Evolutionary conservation across 148 eudicot genomes (phyloP), one percentile per base, ranked within the genome.

Genomic region (Rhododendron kiyosumense): DNA sequence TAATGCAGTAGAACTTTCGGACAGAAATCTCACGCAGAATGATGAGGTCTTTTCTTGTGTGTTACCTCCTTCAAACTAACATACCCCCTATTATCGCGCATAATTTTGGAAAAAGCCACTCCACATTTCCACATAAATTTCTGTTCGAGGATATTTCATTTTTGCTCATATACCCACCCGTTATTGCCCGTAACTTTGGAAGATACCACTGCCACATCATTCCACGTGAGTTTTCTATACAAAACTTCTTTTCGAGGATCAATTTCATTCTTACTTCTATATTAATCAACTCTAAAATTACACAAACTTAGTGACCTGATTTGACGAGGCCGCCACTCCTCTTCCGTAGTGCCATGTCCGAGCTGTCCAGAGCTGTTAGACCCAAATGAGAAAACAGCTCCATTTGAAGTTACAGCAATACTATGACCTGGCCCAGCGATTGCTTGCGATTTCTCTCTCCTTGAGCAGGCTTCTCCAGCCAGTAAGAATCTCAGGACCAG

Each of bases 351-450:
- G 8, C 98, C 98, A 83, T 97, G 98, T 7, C 99, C 99, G 20
- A 97, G 94, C 89, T 97, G 99, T 48, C 99, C 99, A 0, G 94
- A 94, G 87, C 92, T 92, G 89, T 95, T 97, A 17, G 94, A 94
- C 67, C 99, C 99, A 61, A 97, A 97, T 3, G 99, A 92, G 89
- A 95, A 94, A 80, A 91, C 98, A 86, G 81, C 89, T 79, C 99
- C 99, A 34, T 85, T 93, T 1, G 94, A 90, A 22, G 97, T 94
- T 91, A 97, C 96, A 28, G 93, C 96, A 79, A 97, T 82, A 83
- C 98, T 97, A 78, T 97, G 99, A 43, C 98, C 94, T 0, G 98
- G 98, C 15, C 99, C 99, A 1, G 99, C 99, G 84, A 97, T 87
- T 54, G 99, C 99, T 86, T 95, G 98, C 1, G 96, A 92, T 82